Percentiles rank a stretch among this genome's conserved stretches.
These are phyloP conservation scores for Suillus tomentosus DNA, from an alignment of 768 basidiomycete genomes.

Conservation along the genomic window DNA sequence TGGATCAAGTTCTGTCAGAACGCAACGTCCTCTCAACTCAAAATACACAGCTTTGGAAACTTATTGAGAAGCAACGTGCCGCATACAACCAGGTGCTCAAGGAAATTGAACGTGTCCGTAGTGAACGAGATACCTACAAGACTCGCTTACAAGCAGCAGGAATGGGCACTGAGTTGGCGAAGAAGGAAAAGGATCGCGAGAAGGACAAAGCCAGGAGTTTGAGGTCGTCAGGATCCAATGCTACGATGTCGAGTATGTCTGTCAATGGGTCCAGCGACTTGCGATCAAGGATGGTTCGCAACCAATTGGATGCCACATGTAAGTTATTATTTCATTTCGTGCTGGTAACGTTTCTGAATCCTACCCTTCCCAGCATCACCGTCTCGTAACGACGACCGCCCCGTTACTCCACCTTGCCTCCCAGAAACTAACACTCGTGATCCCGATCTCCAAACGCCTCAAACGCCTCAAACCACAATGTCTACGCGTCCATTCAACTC, in stretches of 20 bases:
- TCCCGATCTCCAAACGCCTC: slow-evolving; percentile 10
- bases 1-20: slow-evolving; percentile 78
- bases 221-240: slow-evolving; percentile 27
- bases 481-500: slow-evolving; percentile 8
- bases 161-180: slow-evolving; percentile 41
- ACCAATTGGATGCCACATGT: slow-evolving; percentile 39
- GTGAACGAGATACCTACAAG: slow-evolving; percentile 71
- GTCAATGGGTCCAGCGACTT: slow-evolving; percentile 29
- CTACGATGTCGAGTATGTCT: slow-evolving; percentile 21
- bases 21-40: slow-evolving; percentile 80
- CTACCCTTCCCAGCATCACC: slow-evolving; percentile 5
- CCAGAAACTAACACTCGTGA: slow-evolving; percentile 19
- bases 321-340: neutral
- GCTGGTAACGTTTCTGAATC: neutral
- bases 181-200: slow-evolving; percentile 29
- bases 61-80: slow-evolving; percentile 87
- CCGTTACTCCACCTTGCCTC: slow-evolving; percentile 20
- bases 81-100: slow-evolving; percentile 81
- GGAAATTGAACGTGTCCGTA: slow-evolving; percentile 82
- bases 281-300: slow-evolving; percentile 22
- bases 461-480: slow-evolving; percentile 6
- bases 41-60: slow-evolving; percentile 92
- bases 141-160: slow-evolving; percentile 34
- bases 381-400: slow-evolving; percentile 25
- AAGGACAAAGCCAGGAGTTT: slow-evolving; percentile 16